phyloP scores from a whole-genome alignment of 176 grass and related monocot species.

The Tillandsia leiboldiana region DNA sequence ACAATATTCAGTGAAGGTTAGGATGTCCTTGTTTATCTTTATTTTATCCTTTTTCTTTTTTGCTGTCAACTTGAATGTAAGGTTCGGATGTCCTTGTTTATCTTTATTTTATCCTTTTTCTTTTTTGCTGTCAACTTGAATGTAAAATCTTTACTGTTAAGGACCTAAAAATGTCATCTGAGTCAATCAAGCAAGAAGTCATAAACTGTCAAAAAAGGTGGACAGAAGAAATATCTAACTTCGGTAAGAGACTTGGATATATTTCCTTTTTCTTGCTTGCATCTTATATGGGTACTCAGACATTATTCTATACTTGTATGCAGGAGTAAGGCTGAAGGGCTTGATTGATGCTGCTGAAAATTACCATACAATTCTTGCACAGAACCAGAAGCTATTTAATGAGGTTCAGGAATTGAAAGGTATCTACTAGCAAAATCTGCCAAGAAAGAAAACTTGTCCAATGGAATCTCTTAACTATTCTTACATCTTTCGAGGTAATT shows the following conservation, averaged over 20 bases:
- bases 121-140: constrained; percentile 16
- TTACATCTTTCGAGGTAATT: background rate
- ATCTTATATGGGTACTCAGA: background rate
- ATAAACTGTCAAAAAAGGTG: constrained; percentile 62
- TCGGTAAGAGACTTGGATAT: constrained; percentile 38
- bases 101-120: constrained; percentile 13
- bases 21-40: constrained; percentile 3
- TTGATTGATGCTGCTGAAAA: constrained; percentile 87
- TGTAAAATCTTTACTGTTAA: constrained; percentile 25
- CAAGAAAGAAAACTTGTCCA: background rate
- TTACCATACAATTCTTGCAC: constrained; percentile 78
- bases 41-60: constrained; percentile 16
- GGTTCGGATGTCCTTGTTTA: constrained; percentile 17
- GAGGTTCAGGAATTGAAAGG: constrained; percentile 98
- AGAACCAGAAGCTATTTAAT: constrained; percentile 93
- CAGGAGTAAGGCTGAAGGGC: constrained; percentile 65
- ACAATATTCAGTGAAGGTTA: constrained; percentile 47
- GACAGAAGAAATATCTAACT: constrained; percentile 71
- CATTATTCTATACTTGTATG: constrained; percentile 17
- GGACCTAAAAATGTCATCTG: constrained; percentile 72
- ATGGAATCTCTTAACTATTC: background rate
- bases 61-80: background rate
- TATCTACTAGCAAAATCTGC: constrained; percentile 13
- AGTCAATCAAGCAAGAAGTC: constrained; percentile 75
- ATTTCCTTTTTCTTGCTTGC: constrained; percentile 2